A percentile compares a stretch with the other conserved stretches of the same genome.
phyloP scores from a whole-genome alignment of 768 basidiomycete genomes.

The Wakefieldia striispora region DNA sequence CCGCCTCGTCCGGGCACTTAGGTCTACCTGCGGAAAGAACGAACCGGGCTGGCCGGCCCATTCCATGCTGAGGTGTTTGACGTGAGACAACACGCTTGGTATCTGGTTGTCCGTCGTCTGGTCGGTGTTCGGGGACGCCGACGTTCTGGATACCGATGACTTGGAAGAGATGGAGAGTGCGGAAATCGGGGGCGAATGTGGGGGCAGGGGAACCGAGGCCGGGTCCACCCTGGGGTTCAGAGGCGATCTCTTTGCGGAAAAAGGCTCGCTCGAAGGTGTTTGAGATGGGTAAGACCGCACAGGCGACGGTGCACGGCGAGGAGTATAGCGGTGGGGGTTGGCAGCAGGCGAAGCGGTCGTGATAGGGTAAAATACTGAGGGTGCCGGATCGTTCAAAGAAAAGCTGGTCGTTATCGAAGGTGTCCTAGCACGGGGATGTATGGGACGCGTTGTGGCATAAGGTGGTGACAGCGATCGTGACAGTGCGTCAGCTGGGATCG shows the following conservation, averaged over 20 bases:
- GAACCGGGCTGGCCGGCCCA: conserved; percentile 12
- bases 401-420: conserved; percentile 31
- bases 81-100: conserved; percentile 43
- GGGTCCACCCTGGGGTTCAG: conserved; percentile 48
- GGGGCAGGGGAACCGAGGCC: conserved; percentile 55
- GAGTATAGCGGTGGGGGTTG: conserved; percentile 54
- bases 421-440: conserved; percentile 24
- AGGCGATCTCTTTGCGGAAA: conserved; percentile 13
- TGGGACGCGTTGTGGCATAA: conserved; percentile 30
- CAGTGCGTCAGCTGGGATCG: conserved; percentile 25
- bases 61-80: conserved; percentile 36
- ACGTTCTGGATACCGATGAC: conserved; percentile 62
- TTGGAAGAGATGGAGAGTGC: conserved; percentile 73
- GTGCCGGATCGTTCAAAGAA: conserved; percentile 24
- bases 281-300: conserved; percentile 32
- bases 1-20: conserved; percentile 8
- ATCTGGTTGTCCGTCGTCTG: conserved; percentile 39
- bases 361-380: conserved; percentile 50
- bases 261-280: conserved; percentile 23
- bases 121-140: conserved; percentile 38
- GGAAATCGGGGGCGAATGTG: conserved; percentile 70
- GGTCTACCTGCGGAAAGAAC: conserved; percentile 14
- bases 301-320: conserved; percentile 35
- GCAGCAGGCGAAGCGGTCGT: conserved; percentile 54
- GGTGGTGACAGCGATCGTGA: conserved; percentile 40